Percentiles rank a stretch among this genome's conserved stretches.
These are phyloP conservation scores for Phytophthora citricola DNA, from an alignment of 352 stramenopile species.

Conservation along the genomic window DNA sequence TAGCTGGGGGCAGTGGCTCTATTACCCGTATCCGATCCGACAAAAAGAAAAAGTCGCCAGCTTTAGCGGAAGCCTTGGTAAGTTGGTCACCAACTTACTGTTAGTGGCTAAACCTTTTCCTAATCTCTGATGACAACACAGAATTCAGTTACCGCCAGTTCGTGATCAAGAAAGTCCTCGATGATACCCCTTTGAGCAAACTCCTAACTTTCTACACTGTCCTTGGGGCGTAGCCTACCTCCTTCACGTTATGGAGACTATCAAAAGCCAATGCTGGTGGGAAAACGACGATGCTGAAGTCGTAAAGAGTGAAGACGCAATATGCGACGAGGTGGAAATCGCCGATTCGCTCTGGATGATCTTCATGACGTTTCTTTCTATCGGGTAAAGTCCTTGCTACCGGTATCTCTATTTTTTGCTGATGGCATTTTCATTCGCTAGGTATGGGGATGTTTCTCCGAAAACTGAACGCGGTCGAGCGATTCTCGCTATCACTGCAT, in stretches of 20 bases:
- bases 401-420: neutral
- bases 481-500: slow-evolving; percentile 40
- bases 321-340: slow-evolving; percentile 44
- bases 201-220: slow-evolving; percentile 33
- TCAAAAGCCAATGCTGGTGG: slow-evolving; percentile 50
- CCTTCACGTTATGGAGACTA: slow-evolving; percentile 55
- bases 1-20: slow-evolving; percentile 65
- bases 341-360: slow-evolving; percentile 55
- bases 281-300: neutral
- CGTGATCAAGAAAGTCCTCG: slow-evolving; percentile 77
- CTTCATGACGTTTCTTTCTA: slow-evolving; percentile 52
- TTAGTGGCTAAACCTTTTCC: too few species aligned
- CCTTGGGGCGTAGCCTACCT: slow-evolving; percentile 47
- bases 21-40: slow-evolving; percentile 73
- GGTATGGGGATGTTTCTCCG: slow-evolving; percentile 52
- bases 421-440: slow-evolving; percentile 5
- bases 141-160: slow-evolving; percentile 77
- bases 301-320: slow-evolving; percentile 29
- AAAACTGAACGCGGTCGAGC: slow-evolving; percentile 33
- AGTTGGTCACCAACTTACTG: neutral
- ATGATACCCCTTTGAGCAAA: slow-evolving; percentile 60
- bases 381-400: slow-evolving; percentile 34
- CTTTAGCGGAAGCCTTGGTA: slow-evolving; percentile 65
- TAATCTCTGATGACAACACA: slow-evolving; percentile 9
- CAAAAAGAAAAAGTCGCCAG: slow-evolving; percentile 72